These are phyloP conservation scores for Diutina mesorugosa DNA, from an alignment of 1,139 yeast species.

Conservation along the genomic window DNA sequence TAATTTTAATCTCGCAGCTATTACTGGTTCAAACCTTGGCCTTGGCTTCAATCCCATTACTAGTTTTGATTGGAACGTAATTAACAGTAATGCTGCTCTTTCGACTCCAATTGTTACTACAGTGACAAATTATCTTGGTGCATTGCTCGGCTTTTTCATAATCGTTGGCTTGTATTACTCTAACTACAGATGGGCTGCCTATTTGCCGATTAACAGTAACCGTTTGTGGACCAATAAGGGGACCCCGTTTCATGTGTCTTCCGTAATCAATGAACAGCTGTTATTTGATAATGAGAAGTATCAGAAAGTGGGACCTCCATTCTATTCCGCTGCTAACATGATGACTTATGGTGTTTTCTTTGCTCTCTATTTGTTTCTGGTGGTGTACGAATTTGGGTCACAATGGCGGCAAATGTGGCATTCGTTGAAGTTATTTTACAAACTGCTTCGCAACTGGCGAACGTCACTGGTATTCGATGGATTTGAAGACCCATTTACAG, in stretches of 20 bases:
- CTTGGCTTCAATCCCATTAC: slow-evolving; percentile 45
- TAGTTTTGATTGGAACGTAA: slow-evolving; percentile 38
- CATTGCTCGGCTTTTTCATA: slow-evolving; percentile 2
- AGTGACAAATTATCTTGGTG: not conserved
- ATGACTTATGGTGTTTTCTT: slow-evolving; percentile 46
- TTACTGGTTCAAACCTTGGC: slow-evolving; percentile 41
- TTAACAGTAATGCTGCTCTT: slow-evolving; percentile 3
- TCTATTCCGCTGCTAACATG: slow-evolving; percentile 23
- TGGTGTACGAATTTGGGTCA: slow-evolving; percentile 11
- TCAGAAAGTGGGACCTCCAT: slow-evolving; percentile 23
- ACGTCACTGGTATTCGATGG: slow-evolving; percentile 11
- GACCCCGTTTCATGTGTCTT: slow-evolving; percentile 24
- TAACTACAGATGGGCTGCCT: slow-evolving; percentile 38
- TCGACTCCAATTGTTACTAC: not conserved
- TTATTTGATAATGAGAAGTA: slow-evolving; percentile 6
- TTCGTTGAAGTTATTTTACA: slow-evolving; percentile 4
- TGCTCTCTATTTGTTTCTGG: slow-evolving; percentile 44
- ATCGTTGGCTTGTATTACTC: slow-evolving; percentile 36
- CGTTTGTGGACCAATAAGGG: slow-evolving; percentile 32
- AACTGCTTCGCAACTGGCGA: slow-evolving; percentile 3
- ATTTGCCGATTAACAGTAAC: slow-evolving; percentile 34
- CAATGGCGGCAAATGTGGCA: slow-evolving; percentile 4
- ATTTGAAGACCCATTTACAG: slow-evolving; percentile 14
- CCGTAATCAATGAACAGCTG: slow-evolving; percentile 9
- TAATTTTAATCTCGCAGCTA: slow-evolving; percentile 36